Evolutionary conservation across 2,329 filamentous ascomycete genomes (phyloP).

Genomic region (Daldinia eschscholtzii): DNA sequence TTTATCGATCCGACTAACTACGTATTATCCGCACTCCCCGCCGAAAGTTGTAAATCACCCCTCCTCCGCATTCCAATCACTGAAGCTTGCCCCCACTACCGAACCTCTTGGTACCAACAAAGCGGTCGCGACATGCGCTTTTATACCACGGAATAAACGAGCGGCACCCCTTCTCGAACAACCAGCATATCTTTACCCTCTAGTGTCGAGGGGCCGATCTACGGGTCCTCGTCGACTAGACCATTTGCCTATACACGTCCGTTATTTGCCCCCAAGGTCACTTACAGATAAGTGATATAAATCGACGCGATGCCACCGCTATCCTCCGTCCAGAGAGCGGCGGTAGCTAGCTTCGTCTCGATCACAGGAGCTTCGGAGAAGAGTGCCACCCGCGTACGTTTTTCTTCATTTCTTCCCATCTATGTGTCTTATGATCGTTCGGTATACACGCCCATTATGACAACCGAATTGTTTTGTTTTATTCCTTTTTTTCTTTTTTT

Average conservation of each 20-base stretch:
- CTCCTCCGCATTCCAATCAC: conserved; percentile 11
- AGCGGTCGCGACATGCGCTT: conserved; percentile 4
- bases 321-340: conserved; percentile 47
- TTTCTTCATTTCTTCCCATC: background rate
- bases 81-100: conserved; percentile 6
- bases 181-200: background rate
- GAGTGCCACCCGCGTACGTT: conserved; percentile 46
- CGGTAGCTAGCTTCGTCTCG: conserved; percentile 48
- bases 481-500: background rate
- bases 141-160: background rate
- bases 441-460: background rate
- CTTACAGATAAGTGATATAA: background rate
- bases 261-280: background rate
- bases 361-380: conserved; percentile 51
- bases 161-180: background rate
- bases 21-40: background rate
- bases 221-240: conserved; percentile 4
- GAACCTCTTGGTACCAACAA: conserved; percentile 5
- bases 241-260: background rate
- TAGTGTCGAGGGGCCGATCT: conserved; percentile 1
- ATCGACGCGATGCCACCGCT: conserved; percentile 46
- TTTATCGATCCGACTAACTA: background rate
- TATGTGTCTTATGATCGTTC: conserved; percentile 1
- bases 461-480: background rate
- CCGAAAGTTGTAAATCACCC: background rate